A percentile compares a stretch with the other conserved stretches of the same genome.
These are phyloP conservation scores for Leptographium galeiforme DNA, from an alignment of 2,329 filamentous ascomycete genomes.

Conservation along the genomic window DNA sequence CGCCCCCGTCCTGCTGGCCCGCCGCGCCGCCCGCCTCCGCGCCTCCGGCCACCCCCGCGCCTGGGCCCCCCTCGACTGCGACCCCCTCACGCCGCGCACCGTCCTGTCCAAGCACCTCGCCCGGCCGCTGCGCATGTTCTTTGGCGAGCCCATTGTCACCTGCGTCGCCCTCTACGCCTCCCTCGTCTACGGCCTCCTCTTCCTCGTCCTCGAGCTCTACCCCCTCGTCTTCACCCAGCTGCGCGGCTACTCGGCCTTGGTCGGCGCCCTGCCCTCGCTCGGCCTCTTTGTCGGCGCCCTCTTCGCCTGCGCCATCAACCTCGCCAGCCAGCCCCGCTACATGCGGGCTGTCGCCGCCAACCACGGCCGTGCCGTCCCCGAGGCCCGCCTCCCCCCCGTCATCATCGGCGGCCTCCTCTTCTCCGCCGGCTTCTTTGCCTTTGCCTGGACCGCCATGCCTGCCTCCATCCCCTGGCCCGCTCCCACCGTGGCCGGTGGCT, in stretches of 20 bases:
- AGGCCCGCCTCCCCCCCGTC: slow-evolving; percentile 30
- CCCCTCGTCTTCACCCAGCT: slow-evolving; percentile 34
- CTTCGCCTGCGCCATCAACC: slow-evolving; percentile 38
- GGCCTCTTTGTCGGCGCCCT: slow-evolving; percentile 30
- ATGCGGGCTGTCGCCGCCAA: slow-evolving; percentile 23
- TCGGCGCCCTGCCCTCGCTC: slow-evolving; percentile 44
- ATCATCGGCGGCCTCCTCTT: slow-evolving; percentile 28
- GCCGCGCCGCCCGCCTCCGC: slow-evolving; percentile 26
- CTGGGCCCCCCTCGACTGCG: slow-evolving; percentile 41
- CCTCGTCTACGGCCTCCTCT: slow-evolving; percentile 42
- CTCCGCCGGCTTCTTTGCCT: slow-evolving; percentile 24
- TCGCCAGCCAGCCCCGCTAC: slow-evolving; percentile 28
- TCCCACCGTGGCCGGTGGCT: slow-evolving; percentile 12
- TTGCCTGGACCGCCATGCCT: slow-evolving; percentile 12
- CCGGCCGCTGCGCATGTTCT: slow-evolving; percentile 57
- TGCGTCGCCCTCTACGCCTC: slow-evolving; percentile 30
- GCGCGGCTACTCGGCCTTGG: slow-evolving; percentile 44
- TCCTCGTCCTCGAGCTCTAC: slow-evolving; percentile 42
- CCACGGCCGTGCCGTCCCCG: slow-evolving; percentile 19
- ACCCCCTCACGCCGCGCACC: slow-evolving; percentile 41
- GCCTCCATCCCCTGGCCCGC: slow-evolving; percentile 6
- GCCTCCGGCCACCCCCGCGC: slow-evolving; percentile 18
- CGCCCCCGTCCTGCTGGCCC: slow-evolving; percentile 32
- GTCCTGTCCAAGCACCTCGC: slow-evolving; percentile 54
- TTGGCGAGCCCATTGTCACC: slow-evolving; percentile 56